Evolutionary conservation across 768 basidiomycete genomes (phyloP).

Genomic region (Basidioascus undulatus): DNA sequence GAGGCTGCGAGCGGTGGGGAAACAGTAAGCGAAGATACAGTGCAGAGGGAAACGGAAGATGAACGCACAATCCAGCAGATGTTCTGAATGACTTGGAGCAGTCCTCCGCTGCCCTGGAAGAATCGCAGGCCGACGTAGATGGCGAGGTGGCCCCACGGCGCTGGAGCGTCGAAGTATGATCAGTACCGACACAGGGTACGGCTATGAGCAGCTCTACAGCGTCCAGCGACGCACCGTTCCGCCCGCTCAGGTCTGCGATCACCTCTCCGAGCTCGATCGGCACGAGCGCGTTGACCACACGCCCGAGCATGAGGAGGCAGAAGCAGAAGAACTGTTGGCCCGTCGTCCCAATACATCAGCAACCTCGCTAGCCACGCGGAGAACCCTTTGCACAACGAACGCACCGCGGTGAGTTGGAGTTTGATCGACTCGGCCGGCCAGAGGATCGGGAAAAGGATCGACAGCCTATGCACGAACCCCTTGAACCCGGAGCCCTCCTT

Average conservation of each 20-base stretch:
- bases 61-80: slow-evolving; percentile 8
- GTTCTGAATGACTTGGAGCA: slow-evolving; percentile 19
- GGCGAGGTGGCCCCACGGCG: slow-evolving; percentile 43
- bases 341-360: no score
- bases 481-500: slow-evolving; percentile 14
- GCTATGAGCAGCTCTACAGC: no score
- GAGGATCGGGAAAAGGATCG: slow-evolving; percentile 47
- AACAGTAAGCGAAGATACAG: no score
- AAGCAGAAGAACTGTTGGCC: slow-evolving; percentile 48
- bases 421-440: slow-evolving; percentile 48
- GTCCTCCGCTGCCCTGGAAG: slow-evolving; percentile 49
- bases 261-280: no score
- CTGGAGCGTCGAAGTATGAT: no score
- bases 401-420: slow-evolving; percentile 45
- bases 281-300: slow-evolving; percentile 46
- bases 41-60: slow-evolving; percentile 3
- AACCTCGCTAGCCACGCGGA: background rate
- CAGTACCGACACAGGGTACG: no score
- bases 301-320: slow-evolving; percentile 41
- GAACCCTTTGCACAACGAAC: slow-evolving; percentile 11
- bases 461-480: slow-evolving; percentile 37
- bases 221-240: no score
- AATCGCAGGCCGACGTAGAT: slow-evolving; percentile 45
- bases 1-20: no score
- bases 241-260: no score